Base-by-base conservation (phyloP, 2,329 filamentous ascomycete species). In the Uncinocarpus reesii region DNA sequence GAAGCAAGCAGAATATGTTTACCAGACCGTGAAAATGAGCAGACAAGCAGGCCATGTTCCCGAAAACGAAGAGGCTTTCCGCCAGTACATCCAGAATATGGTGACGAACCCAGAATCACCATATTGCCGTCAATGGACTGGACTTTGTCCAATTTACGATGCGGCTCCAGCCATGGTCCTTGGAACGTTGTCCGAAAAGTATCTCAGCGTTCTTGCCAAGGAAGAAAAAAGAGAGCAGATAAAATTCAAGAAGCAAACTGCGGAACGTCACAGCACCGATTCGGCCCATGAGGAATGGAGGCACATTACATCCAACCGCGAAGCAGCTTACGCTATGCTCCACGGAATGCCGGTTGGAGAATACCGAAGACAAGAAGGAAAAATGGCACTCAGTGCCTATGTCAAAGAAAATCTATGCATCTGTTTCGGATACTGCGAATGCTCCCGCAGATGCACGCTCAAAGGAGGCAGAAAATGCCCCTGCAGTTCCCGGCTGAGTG, bases 331-430 rank as follows among this genome's bases (percentile, higher is more conserved):
- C 28, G 65, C 63, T 18, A 61, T 60, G 45, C 55, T 66, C 7
- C 59, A 66, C 38, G 58, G 63, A n/a, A 62, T 56, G 45, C 52
- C 53, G 10, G 51, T 68, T 24, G 66, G 66, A 13, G 61, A 68
- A 5, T 47, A 60, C 21, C 62, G 65, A 7, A 60, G 58, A 11
- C 55, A 58, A 7, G 53, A 62, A 18, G 51, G 56, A 15, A 51
- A 53, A 15, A 53, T 53, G 3, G 47, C 52, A 11, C 52, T 65
- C 15, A 52, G 62, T 26, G 43, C 56, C 15, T 58, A 63, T 37
- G 56, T 58, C 10, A 61, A 58, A 10, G 57, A 63, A 37, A 55
- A 54, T 34, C 66, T 63, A 29, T 69, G 66, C 47, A 60, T 67
- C 36, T 69, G 66, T 51, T 50, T 54, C 11, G 53, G 56, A 1